Evolutionary conservation across 2,329 filamentous ascomycete species (phyloP).

Genomic region (Nannizzia gypsea): DNA sequence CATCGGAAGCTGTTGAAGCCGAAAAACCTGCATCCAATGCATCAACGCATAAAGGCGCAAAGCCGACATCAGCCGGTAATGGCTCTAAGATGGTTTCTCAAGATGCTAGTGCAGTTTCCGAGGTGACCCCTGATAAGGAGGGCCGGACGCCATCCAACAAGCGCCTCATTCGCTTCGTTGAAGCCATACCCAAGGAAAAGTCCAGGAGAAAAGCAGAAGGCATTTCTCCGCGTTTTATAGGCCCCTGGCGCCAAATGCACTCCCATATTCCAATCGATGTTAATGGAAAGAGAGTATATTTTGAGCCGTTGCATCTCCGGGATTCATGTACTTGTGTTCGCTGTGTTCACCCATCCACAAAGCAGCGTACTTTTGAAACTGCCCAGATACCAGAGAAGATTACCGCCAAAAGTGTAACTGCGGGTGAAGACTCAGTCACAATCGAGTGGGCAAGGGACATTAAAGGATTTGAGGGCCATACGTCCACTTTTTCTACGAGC

Average conservation of each 20-base stretch:
- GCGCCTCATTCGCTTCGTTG: neutral
- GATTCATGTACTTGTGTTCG: conserved; percentile 43
- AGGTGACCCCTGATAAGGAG: neutral
- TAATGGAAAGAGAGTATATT: neutral
- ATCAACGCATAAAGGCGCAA: neutral
- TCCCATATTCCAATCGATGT: neutral
- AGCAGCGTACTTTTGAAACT: conserved; percentile 53
- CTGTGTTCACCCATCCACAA: conserved; percentile 48
- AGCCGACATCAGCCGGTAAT: neutral
- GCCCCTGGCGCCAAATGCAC: neutral
- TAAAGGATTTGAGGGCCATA: conserved; percentile 25
- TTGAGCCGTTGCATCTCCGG: conserved; percentile 31
- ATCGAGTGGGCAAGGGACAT: conserved; percentile 49
- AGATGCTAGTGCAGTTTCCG: neutral
- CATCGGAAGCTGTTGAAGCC: neutral
- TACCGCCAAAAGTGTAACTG: conserved; percentile 25
- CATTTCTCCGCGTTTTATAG: neutral
- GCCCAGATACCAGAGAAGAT: conserved; percentile 48
- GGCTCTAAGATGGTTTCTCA: neutral
- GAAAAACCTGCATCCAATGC: neutral
- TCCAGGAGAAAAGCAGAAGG: neutral
- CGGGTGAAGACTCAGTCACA: conserved; percentile 38
- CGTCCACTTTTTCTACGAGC: neutral
- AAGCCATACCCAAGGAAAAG: neutral
- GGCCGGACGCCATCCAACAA: neutral